Conservation (phyloP, 805 yeast species). For the Yarrowia hollandica region DNA sequence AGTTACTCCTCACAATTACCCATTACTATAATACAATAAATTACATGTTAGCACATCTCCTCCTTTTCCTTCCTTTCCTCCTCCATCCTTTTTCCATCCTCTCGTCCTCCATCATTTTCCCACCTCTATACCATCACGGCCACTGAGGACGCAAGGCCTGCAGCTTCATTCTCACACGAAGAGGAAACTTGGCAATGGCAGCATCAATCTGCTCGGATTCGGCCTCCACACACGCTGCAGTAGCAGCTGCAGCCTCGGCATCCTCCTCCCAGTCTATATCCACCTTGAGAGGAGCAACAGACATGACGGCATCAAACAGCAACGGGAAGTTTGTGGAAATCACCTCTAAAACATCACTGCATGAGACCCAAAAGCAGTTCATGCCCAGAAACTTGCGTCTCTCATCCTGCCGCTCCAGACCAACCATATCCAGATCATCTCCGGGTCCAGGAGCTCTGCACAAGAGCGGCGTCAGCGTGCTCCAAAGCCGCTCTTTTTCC, state of each 20-base stretch:
- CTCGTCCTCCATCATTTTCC: too few species aligned
- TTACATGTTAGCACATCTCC: constrained; percentile 22
- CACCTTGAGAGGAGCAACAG: constrained; percentile 17
- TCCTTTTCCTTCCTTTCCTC: not conserved
- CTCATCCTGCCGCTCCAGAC: constrained; percentile 19
- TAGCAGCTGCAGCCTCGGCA: constrained; percentile 4
- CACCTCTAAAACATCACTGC: constrained; percentile 16
- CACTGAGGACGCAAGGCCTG: constrained; percentile 19
- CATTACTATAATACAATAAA: constrained; percentile 29
- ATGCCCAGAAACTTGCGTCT: constrained; percentile 23
- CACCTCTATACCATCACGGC: too few species aligned
- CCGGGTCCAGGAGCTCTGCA: constrained; percentile 33
- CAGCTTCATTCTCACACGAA: constrained; percentile 20
- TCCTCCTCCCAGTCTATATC: constrained; percentile 29
- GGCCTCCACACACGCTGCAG: constrained; percentile 9
- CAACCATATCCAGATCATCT: not conserved
- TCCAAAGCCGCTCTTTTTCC: constrained; percentile 41
- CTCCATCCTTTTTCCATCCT: too few species aligned
- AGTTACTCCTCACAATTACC: too few species aligned
- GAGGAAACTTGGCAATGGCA: constrained; percentile 13
- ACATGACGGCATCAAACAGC: constrained; percentile 16
- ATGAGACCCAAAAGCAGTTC: constrained; percentile 29
- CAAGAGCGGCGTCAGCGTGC: constrained; percentile 39
- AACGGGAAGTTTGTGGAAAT: not conserved
- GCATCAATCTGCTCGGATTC: constrained; percentile 19